These are phyloP conservation scores for Mimosa pudica DNA, from an alignment of 306 rosid species.

Conservation along the genomic window DNA sequence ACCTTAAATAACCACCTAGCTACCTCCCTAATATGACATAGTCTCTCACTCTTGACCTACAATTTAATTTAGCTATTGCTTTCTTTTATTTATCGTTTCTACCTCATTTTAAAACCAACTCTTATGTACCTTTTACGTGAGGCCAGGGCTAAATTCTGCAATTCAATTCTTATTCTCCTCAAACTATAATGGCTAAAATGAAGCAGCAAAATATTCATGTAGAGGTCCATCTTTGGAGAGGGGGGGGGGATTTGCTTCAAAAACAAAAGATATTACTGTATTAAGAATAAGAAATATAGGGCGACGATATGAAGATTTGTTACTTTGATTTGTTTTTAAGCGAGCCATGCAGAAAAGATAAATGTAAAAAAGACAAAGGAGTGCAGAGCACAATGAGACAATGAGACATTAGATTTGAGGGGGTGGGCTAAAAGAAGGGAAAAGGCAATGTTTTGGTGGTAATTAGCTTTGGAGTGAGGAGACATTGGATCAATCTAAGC, in stretches of 20 bases:
- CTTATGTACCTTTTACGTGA: background rate
- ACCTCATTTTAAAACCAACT: background rate
- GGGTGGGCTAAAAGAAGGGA: constrained; percentile 16
- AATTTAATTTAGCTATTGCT: background rate
- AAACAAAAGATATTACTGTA: background rate
- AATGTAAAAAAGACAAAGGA: no score
- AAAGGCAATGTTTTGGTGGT: constrained; percentile 28
- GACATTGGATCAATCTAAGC: constrained; percentile 14
- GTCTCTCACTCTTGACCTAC: background rate
- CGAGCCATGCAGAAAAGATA: no score
- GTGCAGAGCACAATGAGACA: background rate
- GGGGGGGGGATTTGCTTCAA: background rate
- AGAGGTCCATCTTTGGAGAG: background rate
- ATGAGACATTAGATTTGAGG: background rate
- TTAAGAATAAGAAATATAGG: background rate
- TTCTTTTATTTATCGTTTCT: background rate
- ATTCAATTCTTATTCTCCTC: background rate
- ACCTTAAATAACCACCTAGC: background rate
- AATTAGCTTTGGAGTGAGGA: constrained; percentile 31
- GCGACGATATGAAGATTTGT: constrained; percentile 5
- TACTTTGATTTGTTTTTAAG: background rate
- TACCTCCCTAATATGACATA: background rate
- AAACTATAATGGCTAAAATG: background rate
- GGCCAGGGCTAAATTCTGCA: background rate
- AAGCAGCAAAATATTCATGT: background rate